Conservation (phyloP, 176 grass and related monocot genomes). For the Luzula sylvatica region DNA sequence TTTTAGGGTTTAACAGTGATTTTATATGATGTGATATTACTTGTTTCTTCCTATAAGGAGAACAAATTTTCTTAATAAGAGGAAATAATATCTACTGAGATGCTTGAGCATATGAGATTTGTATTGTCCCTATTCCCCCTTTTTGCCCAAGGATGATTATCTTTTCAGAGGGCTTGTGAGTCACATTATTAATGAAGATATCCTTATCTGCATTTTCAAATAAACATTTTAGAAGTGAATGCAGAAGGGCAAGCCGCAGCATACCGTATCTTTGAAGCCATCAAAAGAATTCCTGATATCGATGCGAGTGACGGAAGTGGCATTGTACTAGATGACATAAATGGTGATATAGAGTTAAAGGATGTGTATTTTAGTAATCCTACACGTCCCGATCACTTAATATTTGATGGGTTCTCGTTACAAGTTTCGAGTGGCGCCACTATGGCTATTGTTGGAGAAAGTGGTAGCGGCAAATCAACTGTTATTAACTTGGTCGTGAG, state of each 20-base stretch:
- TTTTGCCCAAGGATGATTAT: too few species aligned
- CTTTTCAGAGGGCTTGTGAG: too few species aligned
- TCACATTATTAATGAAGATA: too few species aligned
- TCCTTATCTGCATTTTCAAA: too few species aligned
- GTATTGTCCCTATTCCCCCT: too few species aligned
- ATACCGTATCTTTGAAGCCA: slow-evolving; percentile 72
- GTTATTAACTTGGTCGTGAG: slow-evolving; percentile 57
- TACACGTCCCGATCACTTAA: slow-evolving; percentile 39
- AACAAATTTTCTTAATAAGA: too few species aligned
- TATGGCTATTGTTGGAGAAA: slow-evolving; percentile 88
- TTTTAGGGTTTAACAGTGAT: too few species aligned
- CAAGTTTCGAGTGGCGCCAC: slow-evolving; percentile 37
- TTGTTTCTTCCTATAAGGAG: too few species aligned
- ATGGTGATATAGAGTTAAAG: slow-evolving; percentile 68
- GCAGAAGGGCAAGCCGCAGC: slow-evolving; percentile 77
- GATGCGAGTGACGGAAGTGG: slow-evolving; percentile 40
- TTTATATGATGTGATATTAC: too few species aligned
- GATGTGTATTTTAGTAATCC: slow-evolving; percentile 77
- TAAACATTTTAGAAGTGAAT: too few species aligned
- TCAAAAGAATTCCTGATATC: slow-evolving; percentile 59
- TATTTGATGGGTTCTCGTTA: slow-evolving; percentile 74
- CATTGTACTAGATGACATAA: slow-evolving; percentile 53
- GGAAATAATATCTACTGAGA: too few species aligned
- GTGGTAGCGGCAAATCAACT: slow-evolving; percentile 79
- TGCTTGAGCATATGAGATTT: too few species aligned